Evolutionary conservation across 441 rosid species (phyloP).

Genomic region (Gossypium laxum): DNA sequence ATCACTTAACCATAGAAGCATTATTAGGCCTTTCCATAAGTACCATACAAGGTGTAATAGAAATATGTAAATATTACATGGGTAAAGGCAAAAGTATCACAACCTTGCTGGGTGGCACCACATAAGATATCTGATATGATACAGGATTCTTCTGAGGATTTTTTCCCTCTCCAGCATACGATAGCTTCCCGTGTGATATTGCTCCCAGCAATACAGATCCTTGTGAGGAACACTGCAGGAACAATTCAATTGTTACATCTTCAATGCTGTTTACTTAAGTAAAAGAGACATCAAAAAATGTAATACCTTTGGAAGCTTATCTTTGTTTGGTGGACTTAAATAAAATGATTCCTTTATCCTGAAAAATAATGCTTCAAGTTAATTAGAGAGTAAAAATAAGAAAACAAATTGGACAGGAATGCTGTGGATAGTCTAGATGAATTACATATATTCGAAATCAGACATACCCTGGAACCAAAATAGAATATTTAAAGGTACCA

Average conservation of each 20-base stretch:
- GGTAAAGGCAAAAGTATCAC: slow-evolving; percentile 8
- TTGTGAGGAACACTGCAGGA: slow-evolving; percentile 63
- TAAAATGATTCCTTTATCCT: slow-evolving; percentile 82
- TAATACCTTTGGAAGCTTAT: slow-evolving; percentile 82
- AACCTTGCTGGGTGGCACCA: slow-evolving; percentile 91
- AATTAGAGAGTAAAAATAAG: slow-evolving; percentile 7
- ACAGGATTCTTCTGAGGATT: slow-evolving; percentile 60
- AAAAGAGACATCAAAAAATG: slow-evolving; percentile 10
- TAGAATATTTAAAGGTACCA: slow-evolving; percentile 69
- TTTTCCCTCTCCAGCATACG: slow-evolving; percentile 38
- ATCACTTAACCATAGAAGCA: slow-evolving; percentile 8
- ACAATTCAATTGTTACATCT: slow-evolving; percentile 3
- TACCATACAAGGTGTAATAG: neutral
- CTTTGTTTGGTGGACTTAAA: slow-evolving; percentile 71
- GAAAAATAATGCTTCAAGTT: slow-evolving; percentile 21
- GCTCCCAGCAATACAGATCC: slow-evolving; percentile 78
- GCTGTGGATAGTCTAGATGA: neutral
- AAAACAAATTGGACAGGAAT: neutral
- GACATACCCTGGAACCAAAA: slow-evolving; percentile 77
- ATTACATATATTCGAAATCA: neutral
- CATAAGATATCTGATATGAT: slow-evolving; percentile 51
- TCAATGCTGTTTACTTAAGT: neutral
- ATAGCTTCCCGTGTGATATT: slow-evolving; percentile 64
- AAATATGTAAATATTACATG: neutral
- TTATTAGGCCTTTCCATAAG: neutral